phyloP scores from a whole-genome alignment of 164 flowering plant species.

The Umbilicus rupestris region DNA sequence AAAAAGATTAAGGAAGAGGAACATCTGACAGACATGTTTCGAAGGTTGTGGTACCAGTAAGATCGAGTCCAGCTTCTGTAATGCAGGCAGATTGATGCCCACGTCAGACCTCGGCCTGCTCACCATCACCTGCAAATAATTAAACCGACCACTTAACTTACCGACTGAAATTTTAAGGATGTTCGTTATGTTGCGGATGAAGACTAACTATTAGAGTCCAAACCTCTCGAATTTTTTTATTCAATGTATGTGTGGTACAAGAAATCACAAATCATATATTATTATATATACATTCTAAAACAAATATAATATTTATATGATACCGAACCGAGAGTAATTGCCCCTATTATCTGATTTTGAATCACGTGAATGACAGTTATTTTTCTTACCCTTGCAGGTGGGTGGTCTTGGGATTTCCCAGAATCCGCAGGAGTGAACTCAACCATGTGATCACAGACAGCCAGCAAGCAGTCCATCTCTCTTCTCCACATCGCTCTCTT shows the following conservation, averaged over 20 bases:
- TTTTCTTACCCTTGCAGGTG: background rate
- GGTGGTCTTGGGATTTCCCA: background rate
- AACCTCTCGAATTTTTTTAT: too few species aligned
- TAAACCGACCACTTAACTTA: background rate
- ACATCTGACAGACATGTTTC: background rate
- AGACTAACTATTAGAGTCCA: too few species aligned
- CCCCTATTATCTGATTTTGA: too few species aligned
- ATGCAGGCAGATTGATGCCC: background rate
- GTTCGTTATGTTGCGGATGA: too few species aligned
- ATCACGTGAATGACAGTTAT: too few species aligned
- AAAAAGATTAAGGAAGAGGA: background rate
- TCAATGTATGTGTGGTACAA: too few species aligned
- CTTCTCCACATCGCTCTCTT: conserved; percentile 65
- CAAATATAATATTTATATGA: too few species aligned
- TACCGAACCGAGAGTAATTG: too few species aligned
- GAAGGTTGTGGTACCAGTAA: background rate
- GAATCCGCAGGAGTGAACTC: background rate
- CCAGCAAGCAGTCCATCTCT: conserved; percentile 82
- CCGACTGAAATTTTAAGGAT: too few species aligned
- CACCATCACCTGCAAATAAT: background rate
- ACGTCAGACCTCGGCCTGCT: conserved; percentile 2
- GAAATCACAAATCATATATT: too few species aligned
- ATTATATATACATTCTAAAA: too few species aligned
- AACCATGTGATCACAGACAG: conserved; percentile 22
- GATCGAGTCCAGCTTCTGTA: background rate